These are phyloP conservation scores for Fusarium hostae DNA, from an alignment of 2,329 filamentous ascomycete species.

Conservation along the genomic window DNA sequence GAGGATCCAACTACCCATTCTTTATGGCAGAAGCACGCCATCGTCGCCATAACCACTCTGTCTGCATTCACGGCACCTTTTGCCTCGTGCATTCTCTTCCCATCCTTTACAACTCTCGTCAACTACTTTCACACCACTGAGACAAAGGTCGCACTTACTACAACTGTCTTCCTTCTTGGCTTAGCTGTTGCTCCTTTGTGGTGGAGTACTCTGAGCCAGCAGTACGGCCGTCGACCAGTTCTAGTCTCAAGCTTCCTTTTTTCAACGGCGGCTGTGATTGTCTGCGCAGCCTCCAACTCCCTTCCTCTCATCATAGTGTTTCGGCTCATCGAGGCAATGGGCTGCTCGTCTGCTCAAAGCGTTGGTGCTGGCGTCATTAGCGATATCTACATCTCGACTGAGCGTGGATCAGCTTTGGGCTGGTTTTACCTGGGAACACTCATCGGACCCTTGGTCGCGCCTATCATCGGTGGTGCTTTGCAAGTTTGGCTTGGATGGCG, in stretches of 20 bases:
- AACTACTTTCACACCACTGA: neutral
- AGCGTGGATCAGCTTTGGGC: conserved; percentile 9
- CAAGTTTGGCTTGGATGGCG: conserved; percentile 1
- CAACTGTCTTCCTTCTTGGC: neutral
- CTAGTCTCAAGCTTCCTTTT: neutral
- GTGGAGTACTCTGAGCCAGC: conserved; percentile 1
- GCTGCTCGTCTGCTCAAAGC: neutral
- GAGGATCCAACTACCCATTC: neutral
- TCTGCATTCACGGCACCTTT: neutral
- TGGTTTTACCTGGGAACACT: conserved; percentile 22
- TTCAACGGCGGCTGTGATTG: neutral
- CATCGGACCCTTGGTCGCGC: conserved; percentile 6
- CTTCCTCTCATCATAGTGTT: neutral
- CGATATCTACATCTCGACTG: conserved; percentile 13
- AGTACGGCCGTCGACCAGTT: neutral
- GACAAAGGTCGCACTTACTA: neutral
- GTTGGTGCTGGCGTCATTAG: conserved; percentile 7
- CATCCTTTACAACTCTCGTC: conserved; percentile 1
- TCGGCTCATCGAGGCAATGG: neutral
- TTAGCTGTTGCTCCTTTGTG: neutral
- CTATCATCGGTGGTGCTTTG: neutral
- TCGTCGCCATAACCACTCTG: neutral
- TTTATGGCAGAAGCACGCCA: neutral
- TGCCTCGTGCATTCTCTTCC: neutral
- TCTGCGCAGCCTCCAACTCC: neutral